phyloP scores from a whole-genome alignment of 2,329 filamentous ascomycete genomes.

The Paraconiothyrium sp. region DNA sequence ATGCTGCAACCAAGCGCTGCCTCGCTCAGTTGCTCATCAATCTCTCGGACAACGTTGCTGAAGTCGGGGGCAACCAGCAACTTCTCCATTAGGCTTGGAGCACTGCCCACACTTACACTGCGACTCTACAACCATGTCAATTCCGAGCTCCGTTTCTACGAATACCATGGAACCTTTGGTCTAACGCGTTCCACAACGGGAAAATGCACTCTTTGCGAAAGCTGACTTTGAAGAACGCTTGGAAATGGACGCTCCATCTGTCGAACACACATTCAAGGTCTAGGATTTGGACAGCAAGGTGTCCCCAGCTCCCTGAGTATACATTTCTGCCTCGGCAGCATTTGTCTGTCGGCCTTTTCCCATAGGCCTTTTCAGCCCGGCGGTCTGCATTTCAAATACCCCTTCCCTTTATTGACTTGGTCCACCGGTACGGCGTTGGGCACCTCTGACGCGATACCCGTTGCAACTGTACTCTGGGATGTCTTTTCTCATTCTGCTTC shows the following conservation, averaged over 20 bases:
- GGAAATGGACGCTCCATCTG: background rate
- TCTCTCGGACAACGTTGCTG: conserved; percentile 85
- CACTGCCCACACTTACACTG: background rate
- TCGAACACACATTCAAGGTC: background rate
- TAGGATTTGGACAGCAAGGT: background rate
- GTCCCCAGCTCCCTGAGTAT: background rate
- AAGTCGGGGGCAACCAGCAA: conserved; percentile 52
- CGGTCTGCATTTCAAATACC: conserved; percentile 26
- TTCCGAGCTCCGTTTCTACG: background rate
- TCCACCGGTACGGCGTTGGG: conserved; percentile 25
- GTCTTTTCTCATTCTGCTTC: conserved; percentile 6
- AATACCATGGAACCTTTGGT: background rate
- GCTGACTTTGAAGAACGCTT: background rate
- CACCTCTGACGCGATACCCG: conserved; percentile 28
- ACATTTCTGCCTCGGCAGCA: background rate
- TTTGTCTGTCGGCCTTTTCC: background rate
- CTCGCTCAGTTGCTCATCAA: conserved; percentile 97
- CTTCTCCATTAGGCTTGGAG: conserved; percentile 40
- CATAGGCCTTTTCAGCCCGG: conserved; percentile 12
- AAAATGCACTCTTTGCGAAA: background rate
- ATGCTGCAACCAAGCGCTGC: conserved; percentile 96
- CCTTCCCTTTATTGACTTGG: conserved; percentile 19
- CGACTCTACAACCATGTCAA: background rate
- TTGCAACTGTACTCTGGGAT: conserved; percentile 20
- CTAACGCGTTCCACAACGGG: background rate